Conservation (phyloP, 768 basidiomycete species). For the Amanita thiersii region DNA sequence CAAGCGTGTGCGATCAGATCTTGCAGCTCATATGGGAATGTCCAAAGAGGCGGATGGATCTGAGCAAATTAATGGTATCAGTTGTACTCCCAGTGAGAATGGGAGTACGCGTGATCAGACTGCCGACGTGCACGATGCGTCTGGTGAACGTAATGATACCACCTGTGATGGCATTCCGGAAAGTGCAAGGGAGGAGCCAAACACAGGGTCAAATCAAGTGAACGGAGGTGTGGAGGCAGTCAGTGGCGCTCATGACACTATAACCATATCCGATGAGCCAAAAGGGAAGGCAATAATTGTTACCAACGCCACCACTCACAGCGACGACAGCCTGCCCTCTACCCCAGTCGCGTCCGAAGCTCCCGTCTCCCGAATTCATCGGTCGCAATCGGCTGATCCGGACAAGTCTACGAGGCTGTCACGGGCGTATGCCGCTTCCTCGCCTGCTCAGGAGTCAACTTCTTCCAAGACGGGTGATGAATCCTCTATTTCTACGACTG, state of each 20-base stretch:
- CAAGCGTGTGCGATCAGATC: constrained; percentile 80
- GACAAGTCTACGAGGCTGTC: constrained; percentile 52
- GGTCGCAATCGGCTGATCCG: constrained; percentile 79
- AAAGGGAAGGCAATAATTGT: constrained; percentile 25
- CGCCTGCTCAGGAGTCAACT: constrained; percentile 37
- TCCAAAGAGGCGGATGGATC: constrained; percentile 1
- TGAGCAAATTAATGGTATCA: neutral
- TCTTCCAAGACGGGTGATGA: constrained; percentile 66
- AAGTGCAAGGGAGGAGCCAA: neutral
- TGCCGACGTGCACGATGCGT: neutral
- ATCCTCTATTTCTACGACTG: constrained; percentile 59
- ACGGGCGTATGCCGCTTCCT: constrained; percentile 48
- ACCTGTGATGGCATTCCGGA: neutral
- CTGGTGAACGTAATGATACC: neutral
- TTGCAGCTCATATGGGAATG: constrained; percentile 57
- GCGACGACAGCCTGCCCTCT: constrained; percentile 15
- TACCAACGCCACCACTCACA: constrained; percentile 11
- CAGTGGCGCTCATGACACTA: neutral
- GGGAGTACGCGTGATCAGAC: constrained; percentile 1
- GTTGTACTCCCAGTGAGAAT: neutral
- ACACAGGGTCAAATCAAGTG: neutral
- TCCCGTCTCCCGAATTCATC: constrained; percentile 43
- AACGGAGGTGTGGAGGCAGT: neutral
- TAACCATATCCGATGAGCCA: constrained; percentile 10
- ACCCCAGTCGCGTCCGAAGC: constrained; percentile 31